Conservation (phyloP, 345 rosid species). For the Schrenkiella parvula region DNA sequence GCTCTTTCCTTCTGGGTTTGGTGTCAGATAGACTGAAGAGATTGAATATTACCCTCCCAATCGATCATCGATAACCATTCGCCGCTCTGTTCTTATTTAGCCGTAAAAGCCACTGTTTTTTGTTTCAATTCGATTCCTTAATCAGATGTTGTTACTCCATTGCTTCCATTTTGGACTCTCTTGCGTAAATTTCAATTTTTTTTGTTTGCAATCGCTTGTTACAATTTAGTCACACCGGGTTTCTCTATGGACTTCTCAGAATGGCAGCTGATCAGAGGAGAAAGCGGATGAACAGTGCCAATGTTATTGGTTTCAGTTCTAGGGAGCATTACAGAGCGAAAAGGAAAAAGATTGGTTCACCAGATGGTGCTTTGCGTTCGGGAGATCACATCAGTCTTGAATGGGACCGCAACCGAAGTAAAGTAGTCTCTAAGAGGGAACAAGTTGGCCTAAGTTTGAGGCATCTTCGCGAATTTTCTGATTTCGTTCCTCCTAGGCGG, state of each 20-base stretch:
- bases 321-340: slow-evolving; percentile 57
- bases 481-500: slow-evolving; percentile 36
- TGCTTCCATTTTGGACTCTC: background rate
- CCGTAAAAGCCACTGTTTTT: slow-evolving; percentile 5
- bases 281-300: slow-evolving; percentile 64
- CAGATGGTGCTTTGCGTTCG: slow-evolving; percentile 41
- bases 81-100: slow-evolving; percentile 14
- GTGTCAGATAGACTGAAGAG: background rate
- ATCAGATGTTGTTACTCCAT: slow-evolving; percentile 17
- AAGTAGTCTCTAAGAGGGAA: slow-evolving; percentile 77
- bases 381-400: slow-evolving; percentile 74
- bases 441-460: slow-evolving; percentile 73
- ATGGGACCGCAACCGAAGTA: slow-evolving; percentile 64
- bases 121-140: background rate
- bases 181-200: background rate
- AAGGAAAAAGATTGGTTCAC: slow-evolving; percentile 52
- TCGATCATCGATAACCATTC: background rate
- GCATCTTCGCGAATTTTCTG: slow-evolving; percentile 57
- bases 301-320: slow-evolving; percentile 48
- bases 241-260: slow-evolving; percentile 24
- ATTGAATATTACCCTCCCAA: background rate
- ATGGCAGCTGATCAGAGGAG: slow-evolving; percentile 93
- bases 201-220: background rate
- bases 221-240: background rate
- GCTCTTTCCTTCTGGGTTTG: background rate